Evolutionary conservation across 495 filamentous ascomycete genomes (phyloP), one percentile per base, ranked within the genome.

Genomic region (Aspergillus olivimuriae): DNA sequence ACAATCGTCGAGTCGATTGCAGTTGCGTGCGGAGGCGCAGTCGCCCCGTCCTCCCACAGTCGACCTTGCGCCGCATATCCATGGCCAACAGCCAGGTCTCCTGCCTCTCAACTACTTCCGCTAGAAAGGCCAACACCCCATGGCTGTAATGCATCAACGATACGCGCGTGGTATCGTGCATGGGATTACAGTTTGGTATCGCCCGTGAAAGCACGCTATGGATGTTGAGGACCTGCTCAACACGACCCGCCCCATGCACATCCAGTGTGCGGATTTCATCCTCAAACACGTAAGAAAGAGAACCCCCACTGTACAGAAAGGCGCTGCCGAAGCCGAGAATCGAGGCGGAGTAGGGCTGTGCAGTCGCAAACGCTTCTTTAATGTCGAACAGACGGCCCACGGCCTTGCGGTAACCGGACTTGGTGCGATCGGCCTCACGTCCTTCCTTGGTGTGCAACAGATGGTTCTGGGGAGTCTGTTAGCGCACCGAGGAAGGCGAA

Each of bases 251-350:
- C 14, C 59, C 47, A 61, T 82, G 78, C 8, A 87, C 60, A 42
- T 87, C 69, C 34, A 86, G 61, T 11, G 86, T 57, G n/a, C 83
- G 81, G 28, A 90, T 68, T 56, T 64, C 70, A 19, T 74, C 63
- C 9, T 70, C 66, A 18, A 68, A 55, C 8, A 76, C 69, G 50
- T 87, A 84, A 44, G 77, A 83, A 6, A 88, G 64, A 3, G 76
- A 61, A 14, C 86, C 84, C 19, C 80, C 69, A 19, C 68, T 58
- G 57, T 83, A 87, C 5, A 81, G 54, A 63, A 82, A 88, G 7
- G 72, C 68, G 18, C 77, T 68, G 4, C 75, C 81, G 39, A 80
- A 67, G 10, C 74, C 82, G 10, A 88, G 53, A 2, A 81, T 65
- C 0, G 72, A 72, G 7, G 77, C 74, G 1, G 77, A 71, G 48